These are phyloP conservation scores for Coemansia sp. DNA, from an alignment of 192 early-diverging fungal genomes.

Conservation along the genomic window DNA sequence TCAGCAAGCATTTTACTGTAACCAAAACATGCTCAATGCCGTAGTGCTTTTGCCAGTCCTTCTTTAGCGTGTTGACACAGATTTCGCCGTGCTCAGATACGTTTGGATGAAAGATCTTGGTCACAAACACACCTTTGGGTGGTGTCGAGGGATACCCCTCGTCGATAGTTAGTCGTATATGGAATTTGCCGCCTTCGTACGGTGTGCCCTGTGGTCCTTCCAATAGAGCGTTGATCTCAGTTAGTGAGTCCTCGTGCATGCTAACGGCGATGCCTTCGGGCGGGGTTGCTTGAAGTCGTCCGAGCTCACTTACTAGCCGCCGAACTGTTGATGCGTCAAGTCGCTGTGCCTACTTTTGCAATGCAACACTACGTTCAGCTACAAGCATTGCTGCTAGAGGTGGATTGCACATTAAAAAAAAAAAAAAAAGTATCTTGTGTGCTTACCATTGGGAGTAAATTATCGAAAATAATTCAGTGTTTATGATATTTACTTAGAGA, in stretches of 20 bases:
- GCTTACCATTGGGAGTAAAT: background rate
- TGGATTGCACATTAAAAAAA: background rate
- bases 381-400: background rate
- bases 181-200: conserved; percentile 79
- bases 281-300: conserved; percentile 58
- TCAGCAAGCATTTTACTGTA: conserved; percentile 93
- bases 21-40: conserved; percentile 84
- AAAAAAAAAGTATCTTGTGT: background rate
- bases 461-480: background rate
- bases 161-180: conserved; percentile 68
- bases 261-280: conserved; percentile 85
- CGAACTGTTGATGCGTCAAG: conserved; percentile 48
- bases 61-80: conserved; percentile 95
- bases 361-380: background rate
- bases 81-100: conserved; percentile 87
- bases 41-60: conserved; percentile 91
- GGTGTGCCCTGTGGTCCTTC: conserved; percentile 86
- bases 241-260: conserved; percentile 67
- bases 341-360: conserved; percentile 30
- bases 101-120: conserved; percentile 98
- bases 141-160: conserved; percentile 79
- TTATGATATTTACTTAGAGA: background rate
- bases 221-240: conserved; percentile 86
- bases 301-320: conserved; percentile 62
- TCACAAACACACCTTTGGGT: conserved; percentile 85